Evolutionary conservation across 257 asterid species (phyloP), one percentile per base, ranked within the genome.

Genomic region (Plantago major): DNA sequence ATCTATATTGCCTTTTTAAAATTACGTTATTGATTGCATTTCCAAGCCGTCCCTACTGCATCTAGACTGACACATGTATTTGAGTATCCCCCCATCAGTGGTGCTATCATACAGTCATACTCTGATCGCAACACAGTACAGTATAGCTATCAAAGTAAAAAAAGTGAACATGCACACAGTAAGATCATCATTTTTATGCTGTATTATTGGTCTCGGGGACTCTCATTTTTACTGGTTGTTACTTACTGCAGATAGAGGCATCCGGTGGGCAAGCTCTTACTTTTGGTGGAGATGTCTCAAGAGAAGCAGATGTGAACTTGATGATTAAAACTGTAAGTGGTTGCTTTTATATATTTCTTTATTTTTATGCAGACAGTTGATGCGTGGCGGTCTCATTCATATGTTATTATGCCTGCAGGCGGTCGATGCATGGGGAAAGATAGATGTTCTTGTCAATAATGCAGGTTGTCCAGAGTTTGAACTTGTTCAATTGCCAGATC

Each of bases 271-370:
- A 81, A 63, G 85, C 85, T 63, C 63, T 84, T 44, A 72, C 77
- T 42, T 84, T 84, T 68, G 85, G 90, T 42, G 87, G 90, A 70
- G 85, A 84, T 74, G 90, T 83, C 55, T 78, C 85, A 9, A 83
- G 81, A 66, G 87, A 81, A 79, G 79, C 74, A 65, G 90, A 78
- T 58, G 90, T 81, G 59, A 78, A 81, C 66, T 60, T 81, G 42
- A 84, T 84, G 90, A 72, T 81, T 43, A 84, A 81, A 74, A 78
- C 90, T 46, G 90, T 81, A 71, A 72, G 62, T 52, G 14, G 62
- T 63, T 60, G 46, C 57, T 55, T 7, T 40, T 55, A 28, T 42
- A 55, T 58, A 46, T 37, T 38, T 67, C 19, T 52, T 56, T 59
- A 26, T 30, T 42, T 44, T 18, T 22, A 17, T 10, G 2, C 5